phyloP scores from a whole-genome alignment of 169 alveolate genomes.

The Sarcocystis neurona region DNA sequence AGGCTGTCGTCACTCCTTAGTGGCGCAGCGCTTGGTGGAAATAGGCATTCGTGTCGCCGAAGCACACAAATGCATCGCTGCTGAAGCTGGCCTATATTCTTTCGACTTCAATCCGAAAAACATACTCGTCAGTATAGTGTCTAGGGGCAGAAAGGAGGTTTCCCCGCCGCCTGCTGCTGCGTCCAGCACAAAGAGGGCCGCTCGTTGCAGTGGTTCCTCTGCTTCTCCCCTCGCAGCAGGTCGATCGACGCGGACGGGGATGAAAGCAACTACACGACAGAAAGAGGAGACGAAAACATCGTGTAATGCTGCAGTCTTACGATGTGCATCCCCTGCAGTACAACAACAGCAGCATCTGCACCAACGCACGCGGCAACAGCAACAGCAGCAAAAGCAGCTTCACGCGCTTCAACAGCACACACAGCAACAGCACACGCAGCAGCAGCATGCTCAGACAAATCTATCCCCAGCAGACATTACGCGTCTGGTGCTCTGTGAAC shows the following conservation, averaged over 20 bases:
- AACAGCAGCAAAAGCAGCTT: constrained; percentile 22
- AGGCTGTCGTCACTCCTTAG: neutral
- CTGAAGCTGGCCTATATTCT: constrained; percentile 35
- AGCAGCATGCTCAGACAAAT: neutral
- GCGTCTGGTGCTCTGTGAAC: constrained; percentile 17
- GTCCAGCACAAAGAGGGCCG: no score
- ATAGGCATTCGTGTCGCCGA: constrained; percentile 1
- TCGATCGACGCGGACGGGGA: no score
- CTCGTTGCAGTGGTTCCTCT: no score
- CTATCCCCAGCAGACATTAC: constrained; percentile 42
- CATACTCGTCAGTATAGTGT: constrained; percentile 46
- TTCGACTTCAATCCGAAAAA: constrained; percentile 60
- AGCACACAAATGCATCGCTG: constrained; percentile 38
- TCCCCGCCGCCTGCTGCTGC: no score
- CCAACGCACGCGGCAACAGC: neutral
- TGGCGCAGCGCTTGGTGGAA: constrained; percentile 9
- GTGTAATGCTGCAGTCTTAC: no score
- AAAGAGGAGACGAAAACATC: no score
- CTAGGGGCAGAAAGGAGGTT: no score
- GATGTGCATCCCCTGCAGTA: no score
- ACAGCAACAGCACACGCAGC: neutral
- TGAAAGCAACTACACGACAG: no score
- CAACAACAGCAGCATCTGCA: no score
- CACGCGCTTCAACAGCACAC: neutral
- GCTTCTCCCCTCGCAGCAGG: no score